Conservation (phyloP, 2,329 filamentous ascomycete genomes). For the Scleromitrula shiraiana region DNA sequence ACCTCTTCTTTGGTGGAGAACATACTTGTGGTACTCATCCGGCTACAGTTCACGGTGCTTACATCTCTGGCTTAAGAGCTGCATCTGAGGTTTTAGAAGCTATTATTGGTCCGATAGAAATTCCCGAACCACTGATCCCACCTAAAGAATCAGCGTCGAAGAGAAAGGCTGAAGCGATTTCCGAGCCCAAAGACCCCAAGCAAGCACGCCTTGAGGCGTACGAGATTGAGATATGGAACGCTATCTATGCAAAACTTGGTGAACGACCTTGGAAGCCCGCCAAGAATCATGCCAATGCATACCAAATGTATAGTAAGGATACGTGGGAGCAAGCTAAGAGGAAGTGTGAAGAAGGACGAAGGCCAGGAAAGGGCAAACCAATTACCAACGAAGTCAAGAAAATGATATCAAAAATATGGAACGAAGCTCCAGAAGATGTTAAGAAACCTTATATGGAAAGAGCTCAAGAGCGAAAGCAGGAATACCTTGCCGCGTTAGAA, state of each 20-base stretch:
- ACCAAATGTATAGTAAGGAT: constrained; percentile 79
- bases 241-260: constrained; percentile 55
- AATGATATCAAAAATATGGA: constrained; percentile 88
- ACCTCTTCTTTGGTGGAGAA: constrained; percentile 91
- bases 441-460: constrained; percentile 72
- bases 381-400: constrained; percentile 75
- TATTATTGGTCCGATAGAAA: constrained; percentile 71
- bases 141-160: constrained; percentile 50
- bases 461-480: constrained; percentile 61
- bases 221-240: constrained; percentile 44
- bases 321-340: constrained; percentile 56
- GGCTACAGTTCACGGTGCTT: constrained; percentile 93
- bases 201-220: constrained; percentile 49
- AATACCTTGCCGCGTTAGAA: constrained; percentile 49
- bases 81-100: constrained; percentile 78
- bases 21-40: constrained; percentile 94
- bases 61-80: constrained; percentile 83
- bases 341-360: constrained; percentile 57
- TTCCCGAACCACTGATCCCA: constrained; percentile 68
- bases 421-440: constrained; percentile 59
- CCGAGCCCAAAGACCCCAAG: constrained; percentile 39
- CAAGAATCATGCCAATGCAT: constrained; percentile 74
- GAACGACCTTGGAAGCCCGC: constrained; percentile 63
- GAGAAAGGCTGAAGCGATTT: constrained; percentile 39
- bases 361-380: constrained; percentile 54